Percentiles rank a stretch among this genome's conserved stretches.
phyloP scores from a whole-genome alignment of 73 alveolate genomes.

The Stentor roeselii region DNA sequence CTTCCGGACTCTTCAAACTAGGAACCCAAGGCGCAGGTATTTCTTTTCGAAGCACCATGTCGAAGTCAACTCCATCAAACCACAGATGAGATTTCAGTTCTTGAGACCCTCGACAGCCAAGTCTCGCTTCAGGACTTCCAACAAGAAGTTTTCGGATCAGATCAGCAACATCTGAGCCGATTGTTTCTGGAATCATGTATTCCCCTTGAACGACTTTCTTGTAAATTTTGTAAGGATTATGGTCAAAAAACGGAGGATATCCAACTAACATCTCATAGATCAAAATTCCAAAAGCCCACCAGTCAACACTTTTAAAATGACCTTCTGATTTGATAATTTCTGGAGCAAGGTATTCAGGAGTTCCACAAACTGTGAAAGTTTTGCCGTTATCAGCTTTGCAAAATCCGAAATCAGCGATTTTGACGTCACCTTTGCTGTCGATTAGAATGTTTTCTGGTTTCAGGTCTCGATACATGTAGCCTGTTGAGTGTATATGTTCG shows the following conservation, averaged over 20 bases:
- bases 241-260: conserved; percentile 82
- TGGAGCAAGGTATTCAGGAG: conserved; percentile 52
- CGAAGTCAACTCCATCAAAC: conserved; percentile 13
- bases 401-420: conserved; percentile 83
- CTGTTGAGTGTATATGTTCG: conserved; percentile 67
- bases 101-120: conserved; percentile 47
- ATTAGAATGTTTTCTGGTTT: conserved; percentile 85
- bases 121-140: conserved; percentile 72
- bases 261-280: conserved; percentile 64
- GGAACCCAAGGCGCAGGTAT: conserved; percentile 24
- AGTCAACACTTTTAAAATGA: conserved; percentile 46
- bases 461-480: conserved; percentile 76
- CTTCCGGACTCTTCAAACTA: not conserved
- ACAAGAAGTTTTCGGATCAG: conserved; percentile 59
- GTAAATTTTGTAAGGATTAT: conserved; percentile 49
- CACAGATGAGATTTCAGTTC: not conserved
- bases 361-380: conserved; percentile 39
- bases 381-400: not conserved
- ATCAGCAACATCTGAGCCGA: conserved; percentile 39
- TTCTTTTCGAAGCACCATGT: not conserved
- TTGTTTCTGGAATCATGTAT: conserved; percentile 35
- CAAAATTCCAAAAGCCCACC: conserved; percentile 77
- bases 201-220: conserved; percentile 49
- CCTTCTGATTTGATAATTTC: conserved; percentile 41
- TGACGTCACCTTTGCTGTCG: conserved; percentile 77